Evolutionary conservation across 768 basidiomycete species (phyloP), one percentile per base, ranked within the genome.

Genomic region (Arthromyces matolae): DNA sequence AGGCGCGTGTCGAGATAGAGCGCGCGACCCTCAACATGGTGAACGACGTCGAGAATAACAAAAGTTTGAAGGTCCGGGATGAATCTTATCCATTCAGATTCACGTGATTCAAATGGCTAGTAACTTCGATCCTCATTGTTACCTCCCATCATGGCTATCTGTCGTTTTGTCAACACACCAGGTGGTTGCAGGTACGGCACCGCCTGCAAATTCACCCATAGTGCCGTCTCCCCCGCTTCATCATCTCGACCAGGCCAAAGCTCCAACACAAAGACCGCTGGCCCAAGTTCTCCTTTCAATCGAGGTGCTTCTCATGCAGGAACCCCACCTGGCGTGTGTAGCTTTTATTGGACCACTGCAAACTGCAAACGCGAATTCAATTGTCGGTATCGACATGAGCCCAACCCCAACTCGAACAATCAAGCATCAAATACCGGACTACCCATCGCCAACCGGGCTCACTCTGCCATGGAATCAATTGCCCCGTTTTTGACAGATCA

Each of bases 131-230:
- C 34, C 27, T 35, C 12, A 45, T 47, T 23, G 47, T 43, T 45
- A 29, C 47, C 24, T 38, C 42, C 28, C 31, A 42, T 42, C 47
- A 52, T 52, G 51, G 20, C 50, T 9, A 63, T 59, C 58, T 80
- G 78, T 60, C 61, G 52, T 22, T 79, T 66, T 43, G 65, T 68
- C 58, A 71, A 61, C 56, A 61, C 46, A 6, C 70, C 74, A 7
- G 60, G 66, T 25, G 80, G 80, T 24, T 82, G 80, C 60, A 63
- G 67, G n/a, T 47, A 54, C 29, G 79, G 79, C 39, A 50, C 43
- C 20, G 52, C 59, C 12, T 81, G 79, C 53, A 55, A 10, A 1
- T 81, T 65, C 33, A 51, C 53, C 10, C 70, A 62, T 49, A 25
- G 33, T 27, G 20, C 47, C 41, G 16, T 45, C 12, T 36, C 28